Evolutionary conservation across 352 stramenopile species (phyloP), one percentile per base, ranked within the genome.

Genomic region (Phytopythium helicoides): DNA sequence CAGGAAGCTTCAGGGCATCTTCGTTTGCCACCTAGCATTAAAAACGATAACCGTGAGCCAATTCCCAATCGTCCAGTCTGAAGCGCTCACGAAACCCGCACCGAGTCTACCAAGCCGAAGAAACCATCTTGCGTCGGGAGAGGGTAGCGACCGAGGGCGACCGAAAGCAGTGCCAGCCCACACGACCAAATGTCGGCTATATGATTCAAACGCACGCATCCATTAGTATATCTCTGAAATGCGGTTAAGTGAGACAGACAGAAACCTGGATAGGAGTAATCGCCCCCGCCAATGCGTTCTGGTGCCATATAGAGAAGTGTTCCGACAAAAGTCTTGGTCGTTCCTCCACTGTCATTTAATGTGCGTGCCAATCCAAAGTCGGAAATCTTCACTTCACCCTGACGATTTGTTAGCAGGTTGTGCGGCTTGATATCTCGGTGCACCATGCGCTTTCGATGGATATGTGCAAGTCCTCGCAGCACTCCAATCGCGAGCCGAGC

Each of bases 241-340:
- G 28, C 9, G 5, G 28, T 33, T 33, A 33, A 9, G 28, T 5
- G 28, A 33, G 28, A 9, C 5, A 33, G 22, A 11, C 15, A 35
- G 47, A 41, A 54, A 89, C 79, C 69, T 68, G 85, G 68, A 62
- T 90, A 97, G 8, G 76, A 93, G 66, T 98, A 98, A 53, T 93
- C 84, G 1, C 88, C 85, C 11, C 89, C 89, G 22, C 83, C 82
- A 54, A 98, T 97, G 14, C 94, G 82, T 65, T 98, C 94, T 18
- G 94, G 94, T 2, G 89, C 88, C 94, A 98, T 98, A 64, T 98
- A 98, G 4, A 95, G 68, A 49, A 98, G 51, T 6, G 92, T 98
- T 1, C 93, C 93, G 21, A 98, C 89, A 60, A 98, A 98, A 1
- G 91, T 98, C 47, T 97, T 93, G 6, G 87, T 91, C 26, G 76